Evolutionary conservation across 768 basidiomycete genomes (phyloP).

Genomic region (Suillus clintonianus): DNA sequence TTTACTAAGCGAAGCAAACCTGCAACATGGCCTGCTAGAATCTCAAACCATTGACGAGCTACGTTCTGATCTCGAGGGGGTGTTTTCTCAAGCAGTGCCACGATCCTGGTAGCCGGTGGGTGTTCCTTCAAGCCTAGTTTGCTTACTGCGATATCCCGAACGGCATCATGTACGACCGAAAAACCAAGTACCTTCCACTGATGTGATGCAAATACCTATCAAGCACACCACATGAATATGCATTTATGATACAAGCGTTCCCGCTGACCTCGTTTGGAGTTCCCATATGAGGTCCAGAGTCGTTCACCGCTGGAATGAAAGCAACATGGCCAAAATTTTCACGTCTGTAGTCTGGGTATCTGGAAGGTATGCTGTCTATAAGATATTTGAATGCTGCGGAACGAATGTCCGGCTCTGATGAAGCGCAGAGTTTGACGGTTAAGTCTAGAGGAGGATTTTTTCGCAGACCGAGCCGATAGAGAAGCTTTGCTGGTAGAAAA

Average conservation of each 20-base stretch:
- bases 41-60: constrained; percentile 68
- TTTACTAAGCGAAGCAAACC: constrained; percentile 40
- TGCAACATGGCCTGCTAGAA: constrained; percentile 62
- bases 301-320: constrained; percentile 77
- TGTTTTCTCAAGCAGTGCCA: constrained; percentile 57
- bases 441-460: constrained; percentile 67
- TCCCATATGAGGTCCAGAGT: constrained; percentile 54
- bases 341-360: constrained; percentile 64
- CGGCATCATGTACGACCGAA: constrained; percentile 55
- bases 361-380: constrained; percentile 65
- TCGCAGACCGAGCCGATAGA: constrained; percentile 70
- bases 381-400: constrained; percentile 77
- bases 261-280: constrained; percentile 62
- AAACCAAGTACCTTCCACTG: constrained; percentile 82
- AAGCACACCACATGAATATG: neutral
- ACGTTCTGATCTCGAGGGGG: constrained; percentile 55
- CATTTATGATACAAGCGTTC: neutral
- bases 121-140: constrained; percentile 73
- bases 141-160: constrained; percentile 50
- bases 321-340: constrained; percentile 54
- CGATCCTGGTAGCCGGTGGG: constrained; percentile 63
- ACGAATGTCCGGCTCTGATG: constrained; percentile 50
- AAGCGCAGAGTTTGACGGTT: constrained; percentile 70
- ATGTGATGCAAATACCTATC: constrained; percentile 67
- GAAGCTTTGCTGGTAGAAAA: constrained; percentile 64